A percentile compares a stretch with the other conserved stretches of the same genome.
Conservation (phyloP, 2,329 filamentous ascomycete genomes). For the Diaporthe helianthi region DNA sequence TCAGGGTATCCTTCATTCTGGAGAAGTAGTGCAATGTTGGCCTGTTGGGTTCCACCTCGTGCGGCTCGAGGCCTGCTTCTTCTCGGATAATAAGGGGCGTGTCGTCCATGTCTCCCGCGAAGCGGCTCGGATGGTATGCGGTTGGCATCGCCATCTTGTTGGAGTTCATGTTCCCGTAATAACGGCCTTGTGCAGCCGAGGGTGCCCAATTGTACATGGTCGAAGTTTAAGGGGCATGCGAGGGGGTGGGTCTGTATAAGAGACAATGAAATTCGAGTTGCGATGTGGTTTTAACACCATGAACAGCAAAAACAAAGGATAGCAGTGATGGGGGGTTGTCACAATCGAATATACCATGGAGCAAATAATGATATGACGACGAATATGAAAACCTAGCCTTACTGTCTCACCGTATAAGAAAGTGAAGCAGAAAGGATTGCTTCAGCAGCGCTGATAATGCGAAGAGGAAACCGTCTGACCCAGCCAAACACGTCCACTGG, state of each 20-base stretch:
- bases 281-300: neutral
- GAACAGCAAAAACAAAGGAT: neutral
- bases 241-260: neutral
- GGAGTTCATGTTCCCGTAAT: neutral
- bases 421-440: neutral
- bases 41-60: slow-evolving; percentile 15
- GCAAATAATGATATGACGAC: slow-evolving; percentile 2
- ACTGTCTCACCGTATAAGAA: neutral
- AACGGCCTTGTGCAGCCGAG: slow-evolving; percentile 4
- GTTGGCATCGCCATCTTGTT: slow-evolving; percentile 16
- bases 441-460: slow-evolving; percentile 4
- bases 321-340: neutral
- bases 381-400: slow-evolving; percentile 9
- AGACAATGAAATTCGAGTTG: too few relatives aligned
- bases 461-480: slow-evolving; percentile 7
- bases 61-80: slow-evolving; percentile 21
- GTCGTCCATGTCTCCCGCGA: slow-evolving; percentile 14
- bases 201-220: slow-evolving; percentile 18
- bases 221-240: neutral
- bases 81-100: slow-evolving; percentile 6
- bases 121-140: slow-evolving; percentile 5
- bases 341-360: neutral
- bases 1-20: slow-evolving; percentile 24
- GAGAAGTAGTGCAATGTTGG: slow-evolving; percentile 16
- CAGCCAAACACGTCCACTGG: slow-evolving; percentile 6